Conservation (phyloP, 352 stramenopile species). For the Phytopythium cucurbitacearum region DNA sequence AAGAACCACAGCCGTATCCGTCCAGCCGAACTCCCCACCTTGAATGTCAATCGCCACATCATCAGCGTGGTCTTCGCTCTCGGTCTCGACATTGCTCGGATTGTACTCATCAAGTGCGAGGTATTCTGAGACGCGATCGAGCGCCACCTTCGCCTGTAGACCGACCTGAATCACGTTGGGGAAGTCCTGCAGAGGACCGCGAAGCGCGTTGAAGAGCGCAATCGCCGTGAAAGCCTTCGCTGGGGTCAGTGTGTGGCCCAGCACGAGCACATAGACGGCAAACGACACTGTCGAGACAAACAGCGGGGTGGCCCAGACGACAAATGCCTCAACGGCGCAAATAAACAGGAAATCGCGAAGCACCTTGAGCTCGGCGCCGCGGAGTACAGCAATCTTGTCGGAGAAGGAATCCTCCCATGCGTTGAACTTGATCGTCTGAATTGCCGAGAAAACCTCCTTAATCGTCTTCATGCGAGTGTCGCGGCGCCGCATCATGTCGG, state of each 20-base stretch:
- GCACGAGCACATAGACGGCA: conserved; percentile 19
- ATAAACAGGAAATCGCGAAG: conserved; percentile 62
- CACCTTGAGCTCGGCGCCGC: conserved; percentile 80
- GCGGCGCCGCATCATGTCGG: conserved; percentile 75
- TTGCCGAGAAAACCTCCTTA: conserved; percentile 89
- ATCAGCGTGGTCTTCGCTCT: conserved; percentile 6
- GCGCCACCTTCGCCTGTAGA: conserved; percentile 16
- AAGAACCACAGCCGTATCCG: conserved; percentile 8
- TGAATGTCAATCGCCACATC: conserved; percentile 16
- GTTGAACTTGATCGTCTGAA: conserved; percentile 96
- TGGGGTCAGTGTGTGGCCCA: conserved; percentile 36
- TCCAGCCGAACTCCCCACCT: conserved; percentile 23
- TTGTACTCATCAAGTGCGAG: conserved; percentile 14
- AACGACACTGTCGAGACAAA: conserved; percentile 47
- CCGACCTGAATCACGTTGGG: conserved; percentile 9
- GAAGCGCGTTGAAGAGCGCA: conserved; percentile 14
- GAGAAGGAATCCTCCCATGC: conserved; percentile 86
- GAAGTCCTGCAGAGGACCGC: conserved; percentile 13
- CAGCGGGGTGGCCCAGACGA: conserved; percentile 41
- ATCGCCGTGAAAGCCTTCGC: conserved; percentile 39
- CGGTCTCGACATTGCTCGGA: not conserved
- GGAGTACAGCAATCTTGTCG: conserved; percentile 61
- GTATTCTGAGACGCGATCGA: conserved; percentile 22
- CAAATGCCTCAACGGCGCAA: conserved; percentile 38
- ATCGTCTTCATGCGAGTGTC: conserved; percentile 89